These are phyloP conservation scores for Cladophialophora immunda DNA, from an alignment of 2,329 filamentous ascomycete genomes.

Conservation along the genomic window DNA sequence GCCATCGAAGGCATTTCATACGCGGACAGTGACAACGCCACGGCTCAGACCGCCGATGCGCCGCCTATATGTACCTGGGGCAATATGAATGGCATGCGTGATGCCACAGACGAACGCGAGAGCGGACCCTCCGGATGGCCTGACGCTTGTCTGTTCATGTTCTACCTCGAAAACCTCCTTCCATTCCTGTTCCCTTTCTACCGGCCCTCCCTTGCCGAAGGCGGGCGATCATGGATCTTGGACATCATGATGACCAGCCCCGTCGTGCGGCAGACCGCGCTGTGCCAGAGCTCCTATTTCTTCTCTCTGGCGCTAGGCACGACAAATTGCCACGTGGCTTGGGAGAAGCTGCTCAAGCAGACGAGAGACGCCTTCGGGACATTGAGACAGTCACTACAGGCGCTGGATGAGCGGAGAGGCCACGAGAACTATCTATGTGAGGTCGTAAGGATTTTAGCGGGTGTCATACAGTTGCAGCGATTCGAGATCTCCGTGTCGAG, in stretches of 20 bases:
- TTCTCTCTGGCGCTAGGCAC: constrained; percentile 52
- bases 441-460: constrained; percentile 44
- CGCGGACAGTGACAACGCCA: background rate
- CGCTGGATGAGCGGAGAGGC: constrained; percentile 38
- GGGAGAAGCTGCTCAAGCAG: constrained; percentile 25
- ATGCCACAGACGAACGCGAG: constrained; percentile 14
- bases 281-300: constrained; percentile 67
- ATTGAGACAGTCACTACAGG: constrained; percentile 39
- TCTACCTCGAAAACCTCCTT: constrained; percentile 70
- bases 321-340: constrained; percentile 12
- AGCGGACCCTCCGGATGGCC: constrained; percentile 27
- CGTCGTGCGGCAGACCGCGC: constrained; percentile 65
- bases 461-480: constrained; percentile 49
- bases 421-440: constrained; percentile 20
- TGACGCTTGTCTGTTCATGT: constrained; percentile 58
- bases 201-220: constrained; percentile 62
- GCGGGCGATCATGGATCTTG: constrained; percentile 69
- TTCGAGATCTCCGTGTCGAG: constrained; percentile 46
- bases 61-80: background rate
- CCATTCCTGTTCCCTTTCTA: constrained; percentile 72
- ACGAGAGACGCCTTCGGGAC: constrained; percentile 30
- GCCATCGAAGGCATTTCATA: background rate
- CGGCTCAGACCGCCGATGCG: background rate
- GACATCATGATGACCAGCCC: constrained; percentile 66
- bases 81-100: background rate